These are phyloP conservation scores for Talaromyces trachyspermus DNA, from an alignment of 495 filamentous ascomycete genomes.

Conservation along the genomic window DNA sequence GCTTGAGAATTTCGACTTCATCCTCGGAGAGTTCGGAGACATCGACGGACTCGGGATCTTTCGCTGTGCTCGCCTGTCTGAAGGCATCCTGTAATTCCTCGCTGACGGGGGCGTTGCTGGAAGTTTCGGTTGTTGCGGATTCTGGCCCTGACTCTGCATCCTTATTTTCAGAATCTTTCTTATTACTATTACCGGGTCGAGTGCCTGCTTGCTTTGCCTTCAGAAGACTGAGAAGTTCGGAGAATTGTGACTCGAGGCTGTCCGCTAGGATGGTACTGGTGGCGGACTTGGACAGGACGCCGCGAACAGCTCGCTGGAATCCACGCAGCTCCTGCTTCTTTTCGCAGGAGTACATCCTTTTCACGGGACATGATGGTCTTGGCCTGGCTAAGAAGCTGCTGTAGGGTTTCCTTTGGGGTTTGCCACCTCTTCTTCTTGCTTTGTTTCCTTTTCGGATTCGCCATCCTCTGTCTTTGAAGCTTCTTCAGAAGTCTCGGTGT, in stretches of 20 bases:
- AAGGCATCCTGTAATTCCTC: constrained; percentile 37
- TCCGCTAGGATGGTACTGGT: constrained; percentile 35
- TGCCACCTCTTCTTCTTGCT: constrained; percentile 20
- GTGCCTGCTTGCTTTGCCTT: constrained; percentile 27
- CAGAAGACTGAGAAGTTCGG: constrained; percentile 34
- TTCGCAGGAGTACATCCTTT: constrained; percentile 47
- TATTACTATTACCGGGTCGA: neutral
- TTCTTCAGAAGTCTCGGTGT: constrained; percentile 22
- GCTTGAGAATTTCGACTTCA: constrained; percentile 35
- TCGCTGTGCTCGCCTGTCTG: constrained; percentile 28
- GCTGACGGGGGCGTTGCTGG: constrained; percentile 15
- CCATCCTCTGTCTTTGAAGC: constrained; percentile 19
- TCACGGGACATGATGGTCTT: constrained; percentile 43
- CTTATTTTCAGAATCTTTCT: constrained; percentile 19
- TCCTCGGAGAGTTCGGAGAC: constrained; percentile 28
- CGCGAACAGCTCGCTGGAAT: constrained; percentile 47
- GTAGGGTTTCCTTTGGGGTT: constrained; percentile 38
- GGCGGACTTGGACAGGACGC: constrained; percentile 44
- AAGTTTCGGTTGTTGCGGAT: constrained; percentile 5
- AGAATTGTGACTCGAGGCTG: constrained; percentile 46
- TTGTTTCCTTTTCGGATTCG: no score
- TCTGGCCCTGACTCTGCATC: constrained; percentile 9
- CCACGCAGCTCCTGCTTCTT: constrained; percentile 55
- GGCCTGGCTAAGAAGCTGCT: constrained; percentile 45
- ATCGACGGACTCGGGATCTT: constrained; percentile 28